These are phyloP conservation scores for Rhizopogon vulgaris DNA, from an alignment of 768 basidiomycete genomes.

Conservation along the genomic window DNA sequence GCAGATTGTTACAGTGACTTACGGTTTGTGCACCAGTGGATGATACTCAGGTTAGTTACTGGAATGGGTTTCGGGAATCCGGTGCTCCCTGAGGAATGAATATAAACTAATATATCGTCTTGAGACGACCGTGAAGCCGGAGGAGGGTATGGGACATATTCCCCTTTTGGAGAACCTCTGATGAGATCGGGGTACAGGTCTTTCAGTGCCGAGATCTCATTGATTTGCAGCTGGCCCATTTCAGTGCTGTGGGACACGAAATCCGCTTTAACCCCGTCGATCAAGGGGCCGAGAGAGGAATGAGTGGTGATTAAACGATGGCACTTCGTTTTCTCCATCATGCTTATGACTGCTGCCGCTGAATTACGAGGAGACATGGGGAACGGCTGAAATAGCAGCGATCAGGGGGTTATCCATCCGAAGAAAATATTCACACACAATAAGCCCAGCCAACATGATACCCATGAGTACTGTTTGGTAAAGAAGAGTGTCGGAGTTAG, in stretches of 20 bases:
- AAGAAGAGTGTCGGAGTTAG: slow-evolving; percentile 32
- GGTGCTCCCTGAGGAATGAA: slow-evolving; percentile 47
- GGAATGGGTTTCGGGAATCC: slow-evolving; percentile 40
- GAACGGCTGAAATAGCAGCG: slow-evolving; percentile 21
- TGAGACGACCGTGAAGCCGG: neutral
- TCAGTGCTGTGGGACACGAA: slow-evolving; percentile 3
- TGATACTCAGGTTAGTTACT: slow-evolving; percentile 22
- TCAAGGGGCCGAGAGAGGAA: slow-evolving; percentile 20
- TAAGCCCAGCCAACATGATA: slow-evolving; percentile 28
- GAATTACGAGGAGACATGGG: slow-evolving; percentile 35
- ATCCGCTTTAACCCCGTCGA: slow-evolving; percentile 21
- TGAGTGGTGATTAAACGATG: slow-evolving; percentile 32
- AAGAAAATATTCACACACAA: slow-evolving; percentile 18
- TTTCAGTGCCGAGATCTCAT: slow-evolving; percentile 9
- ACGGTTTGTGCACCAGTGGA: slow-evolving; percentile 33
- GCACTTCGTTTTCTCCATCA: slow-evolving; percentile 33
- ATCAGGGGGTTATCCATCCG: neutral
- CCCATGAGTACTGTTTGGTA: slow-evolving; percentile 39
- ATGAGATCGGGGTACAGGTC: slow-evolving; percentile 8
- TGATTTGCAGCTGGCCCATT: slow-evolving; percentile 6
- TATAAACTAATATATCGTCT: slow-evolving; percentile 25
- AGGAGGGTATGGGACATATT: slow-evolving; percentile 10
- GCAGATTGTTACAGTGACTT: slow-evolving; percentile 3
- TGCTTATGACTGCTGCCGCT: slow-evolving; percentile 24
- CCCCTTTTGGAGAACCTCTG: neutral